Evolutionary conservation across 1,139 yeast species (phyloP), one percentile per base, ranked within the genome.

Genomic region (Keqinozyma sinolaborantium): DNA sequence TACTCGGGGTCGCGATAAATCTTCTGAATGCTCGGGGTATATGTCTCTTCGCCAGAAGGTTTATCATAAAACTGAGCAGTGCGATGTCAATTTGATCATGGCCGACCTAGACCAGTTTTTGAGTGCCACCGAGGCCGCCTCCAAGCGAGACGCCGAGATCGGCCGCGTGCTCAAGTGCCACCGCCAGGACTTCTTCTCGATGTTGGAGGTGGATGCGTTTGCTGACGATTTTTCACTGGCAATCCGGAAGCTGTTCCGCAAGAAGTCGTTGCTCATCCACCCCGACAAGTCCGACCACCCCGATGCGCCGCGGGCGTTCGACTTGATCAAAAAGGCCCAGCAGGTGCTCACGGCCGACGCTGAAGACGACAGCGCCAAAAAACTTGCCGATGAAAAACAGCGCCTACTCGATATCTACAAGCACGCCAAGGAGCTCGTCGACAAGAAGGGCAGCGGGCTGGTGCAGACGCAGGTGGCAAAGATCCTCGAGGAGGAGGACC

Each of bases 281-380:
- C 90, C 90, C 0, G 90, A 82, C 48, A 80, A 79, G 44, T 67
- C 77, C 2, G 53, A 58, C 28, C 74, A 81, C 42, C 56, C 63
- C 0, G 56, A 63, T 13, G 86, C 87, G 0, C 76, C 84, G 0
- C 68, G 58, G 25, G 87, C 88, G 1, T 82, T 82, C 48, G 83
- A 79, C 45, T 40, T 62, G 27, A 47, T 74, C 24, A 70, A 70
- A 36, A 64, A 61, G 30, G 60, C 73, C 2, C 60, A 64, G 32
- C 37, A 34, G 29, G 48, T 55, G 2, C 47, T 64, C 16, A 41
- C 53, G 3, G 34, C 41, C 5, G 46, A 36, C 2, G 38, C 31
- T n/a, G 23, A 19, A 14, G 52, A 47, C 10, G 35, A 36, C 6
- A 36, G 24, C 3, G 30, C 29, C 12, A 47, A 47, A 54, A 53